Evolutionary conservation across 345 rosid species (phyloP), one percentile per base, ranked within the genome.

Genomic region (Euclidium syriacum): DNA sequence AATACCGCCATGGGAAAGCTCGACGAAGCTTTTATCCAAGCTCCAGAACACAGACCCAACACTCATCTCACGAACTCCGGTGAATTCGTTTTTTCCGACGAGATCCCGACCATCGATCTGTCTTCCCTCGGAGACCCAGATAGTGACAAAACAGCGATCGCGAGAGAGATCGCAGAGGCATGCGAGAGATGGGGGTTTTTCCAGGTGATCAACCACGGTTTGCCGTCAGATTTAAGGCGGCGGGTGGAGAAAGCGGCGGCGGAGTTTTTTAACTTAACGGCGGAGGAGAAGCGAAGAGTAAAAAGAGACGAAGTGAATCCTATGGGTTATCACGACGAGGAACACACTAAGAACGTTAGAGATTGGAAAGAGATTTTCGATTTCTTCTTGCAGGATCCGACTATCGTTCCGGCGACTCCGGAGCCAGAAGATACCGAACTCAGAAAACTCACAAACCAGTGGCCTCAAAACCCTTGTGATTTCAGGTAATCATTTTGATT

Each of bases 331-430:
- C 58, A 85, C 73, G 91, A 92, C 35, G 63, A 79, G 10, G 95
- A 92, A 61, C 95, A 85, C 62, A 92, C 98, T 6, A 92, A 92
- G 72, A 92, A 88, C 68, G 86, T 92, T 67, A 77, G 89, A 58
- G 96, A 92, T 43, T 92, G 98, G 98, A 92, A 86, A 71, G 96
- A 92, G 52, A 78, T 88, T 4, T 85, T 88, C 39, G 98, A 92
- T 43, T 84, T 82, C 51, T 57, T 76, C 50, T 68, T 80, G 50
- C 67, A 76, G 33, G 95, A 85, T 15, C 85, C 91, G 3, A 77
- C 83, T 6, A 17, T 78, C 2, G 56, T 79, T 42, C 95, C 98
- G 12, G 91, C 91, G 25, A 77, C 86, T 3, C 42, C 68, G 6
- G 84, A 79, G 14, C 82, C 79, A 24, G 73, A 75, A 64, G 86